Percentiles rank a stretch among this genome's conserved stretches.
phyloP scores from a whole-genome alignment of 2,329 filamentous ascomycete genomes.

The Claviceps capensis region DNA sequence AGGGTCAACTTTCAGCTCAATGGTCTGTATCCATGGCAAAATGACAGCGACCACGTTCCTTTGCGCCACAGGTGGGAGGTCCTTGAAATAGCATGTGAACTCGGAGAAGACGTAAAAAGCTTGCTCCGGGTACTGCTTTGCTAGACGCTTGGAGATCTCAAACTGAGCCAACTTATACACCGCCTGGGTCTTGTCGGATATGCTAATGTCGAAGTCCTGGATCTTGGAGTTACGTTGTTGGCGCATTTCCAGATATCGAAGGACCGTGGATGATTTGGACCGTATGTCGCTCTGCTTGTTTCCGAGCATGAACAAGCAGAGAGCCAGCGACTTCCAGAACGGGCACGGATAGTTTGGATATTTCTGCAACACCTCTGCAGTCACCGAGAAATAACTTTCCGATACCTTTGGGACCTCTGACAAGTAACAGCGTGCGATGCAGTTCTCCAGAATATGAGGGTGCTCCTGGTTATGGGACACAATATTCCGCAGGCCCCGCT shows the following conservation, averaged over 20 bases:
- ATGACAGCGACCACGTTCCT: slow-evolving; percentile 90
- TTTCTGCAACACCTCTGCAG: slow-evolving; percentile 74
- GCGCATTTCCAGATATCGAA: slow-evolving; percentile 70
- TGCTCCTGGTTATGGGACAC: slow-evolving; percentile 85
- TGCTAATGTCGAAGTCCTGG: slow-evolving; percentile 95
- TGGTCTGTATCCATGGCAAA: slow-evolving; percentile 88
- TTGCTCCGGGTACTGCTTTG: slow-evolving; percentile 75
- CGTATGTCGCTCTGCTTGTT: slow-evolving; percentile 82
- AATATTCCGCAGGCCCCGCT: slow-evolving; percentile 75
- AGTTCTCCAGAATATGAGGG: slow-evolving; percentile 73
- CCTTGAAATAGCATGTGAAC: slow-evolving; percentile 86
- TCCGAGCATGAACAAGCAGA: slow-evolving; percentile 83
- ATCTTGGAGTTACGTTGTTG: slow-evolving; percentile 73
- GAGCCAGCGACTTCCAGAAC: slow-evolving; percentile 81
- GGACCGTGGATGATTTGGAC: slow-evolving; percentile 70
- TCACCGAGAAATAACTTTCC: slow-evolving; percentile 90
- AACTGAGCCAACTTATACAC: slow-evolving; percentile 97
- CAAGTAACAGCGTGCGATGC: slow-evolving; percentile 81
- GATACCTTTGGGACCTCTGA: slow-evolving; percentile 70
- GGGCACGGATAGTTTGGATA: slow-evolving; percentile 69
- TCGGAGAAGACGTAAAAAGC: slow-evolving; percentile 94
- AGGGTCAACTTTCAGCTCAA: slow-evolving; percentile 83
- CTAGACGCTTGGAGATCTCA: slow-evolving; percentile 82
- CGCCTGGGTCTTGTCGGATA: slow-evolving; percentile 94
- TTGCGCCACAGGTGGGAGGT: slow-evolving; percentile 67